Evolutionary conservation across 768 basidiomycete genomes (phyloP), one percentile per base, ranked within the genome.

Genomic region (Suillus brevipes): DNA sequence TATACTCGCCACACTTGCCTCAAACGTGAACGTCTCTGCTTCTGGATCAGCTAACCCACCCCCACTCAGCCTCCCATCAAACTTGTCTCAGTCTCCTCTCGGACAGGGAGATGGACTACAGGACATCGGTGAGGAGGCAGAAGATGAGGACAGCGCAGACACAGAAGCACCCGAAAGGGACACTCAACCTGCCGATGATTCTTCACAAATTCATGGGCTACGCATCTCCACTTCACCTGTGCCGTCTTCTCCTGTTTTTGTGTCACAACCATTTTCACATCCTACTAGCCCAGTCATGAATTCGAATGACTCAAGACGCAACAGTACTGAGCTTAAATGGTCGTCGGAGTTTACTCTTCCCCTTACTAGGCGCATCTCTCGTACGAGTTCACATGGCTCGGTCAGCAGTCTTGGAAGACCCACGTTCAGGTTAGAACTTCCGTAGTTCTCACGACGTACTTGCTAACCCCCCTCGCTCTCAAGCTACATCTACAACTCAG

Each of bases 181-280:
- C 18, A 66, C 63, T 2, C 64, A 68, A 49, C 63, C 67, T 5
- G 69, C 65, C 14, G 70, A 69, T 10, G 66, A 71, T 65, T 53
- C 52, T 49, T 71, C 78, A 6, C 81, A 83, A 65, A 83, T 89
- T 43, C 86, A 87, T 60, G 87, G 88, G 12, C 72, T 89, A 68
- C 81, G 85, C 66, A 85, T 89, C 58, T 81, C 79, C 38, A 89
- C 85, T 0, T 70, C 78, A 0, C 79, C 81, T 8, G 64, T 77
- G 7, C 74, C 79, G 37, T 70, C 72, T 56, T 70, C 68, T 28
- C 68, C 74, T 34, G 66, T 69, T 56, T 59, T 67, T 38, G 64
- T 69, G 14, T 75, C 78, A 3, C 68, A 78, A 58, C 69, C 69
- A 49, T 69, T 58, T 70, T 74, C 69, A 47, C 64, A 69, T 58